Percentiles rank a stretch among this genome's conserved stretches.
Conservation (phyloP, 1,139 yeast genomes). For the Lodderomyces pseudojiufengensis region DNA sequence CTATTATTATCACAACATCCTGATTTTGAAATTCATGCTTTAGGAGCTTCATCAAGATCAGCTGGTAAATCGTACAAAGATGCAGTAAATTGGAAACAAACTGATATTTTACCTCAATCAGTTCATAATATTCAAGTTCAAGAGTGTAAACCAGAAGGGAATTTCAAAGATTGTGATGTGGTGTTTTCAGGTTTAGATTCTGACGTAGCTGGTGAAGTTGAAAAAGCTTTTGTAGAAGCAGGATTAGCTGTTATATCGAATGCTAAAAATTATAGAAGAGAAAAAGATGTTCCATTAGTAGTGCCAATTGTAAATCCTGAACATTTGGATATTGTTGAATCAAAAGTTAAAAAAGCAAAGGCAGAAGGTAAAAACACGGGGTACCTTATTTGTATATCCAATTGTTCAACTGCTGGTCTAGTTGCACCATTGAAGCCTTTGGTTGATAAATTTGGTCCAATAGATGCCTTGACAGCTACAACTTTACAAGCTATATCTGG, state of each 20-base stretch:
- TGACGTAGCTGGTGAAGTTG: constrained; percentile 90
- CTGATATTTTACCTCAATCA: constrained; percentile 68
- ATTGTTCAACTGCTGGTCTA: constrained; percentile 97
- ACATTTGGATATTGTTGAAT: constrained; percentile 74
- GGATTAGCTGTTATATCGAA: constrained; percentile 87
- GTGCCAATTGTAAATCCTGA: constrained; percentile 97
- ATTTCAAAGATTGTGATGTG: constrained; percentile 84
- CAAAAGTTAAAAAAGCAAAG: constrained; percentile 48
- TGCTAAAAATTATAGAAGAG: constrained; percentile 95
- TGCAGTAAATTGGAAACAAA: constrained; percentile 95
- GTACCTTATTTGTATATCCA: constrained; percentile 88
- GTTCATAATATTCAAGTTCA: constrained; percentile 63
- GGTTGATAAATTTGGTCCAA: constrained; percentile 84
- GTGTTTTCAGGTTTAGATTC: constrained; percentile 95
- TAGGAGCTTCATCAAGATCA: constrained; percentile 92
- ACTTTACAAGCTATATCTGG: constrained; percentile 98
- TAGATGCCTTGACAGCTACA: constrained; percentile 81
- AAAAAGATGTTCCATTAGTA: constrained; percentile 79
- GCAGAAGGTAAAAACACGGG: constrained; percentile 61
- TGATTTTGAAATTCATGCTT: constrained; percentile 74
- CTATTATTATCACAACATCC: constrained; percentile 83
- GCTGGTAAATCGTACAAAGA: constrained; percentile 85
- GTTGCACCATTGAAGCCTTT: constrained; percentile 96
- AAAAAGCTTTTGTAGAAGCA: constrained; percentile 73
- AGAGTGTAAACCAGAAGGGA: constrained; percentile 70